Evolutionary conservation across 441 rosid species (phyloP).

Genomic region (Populus hybrid): DNA sequence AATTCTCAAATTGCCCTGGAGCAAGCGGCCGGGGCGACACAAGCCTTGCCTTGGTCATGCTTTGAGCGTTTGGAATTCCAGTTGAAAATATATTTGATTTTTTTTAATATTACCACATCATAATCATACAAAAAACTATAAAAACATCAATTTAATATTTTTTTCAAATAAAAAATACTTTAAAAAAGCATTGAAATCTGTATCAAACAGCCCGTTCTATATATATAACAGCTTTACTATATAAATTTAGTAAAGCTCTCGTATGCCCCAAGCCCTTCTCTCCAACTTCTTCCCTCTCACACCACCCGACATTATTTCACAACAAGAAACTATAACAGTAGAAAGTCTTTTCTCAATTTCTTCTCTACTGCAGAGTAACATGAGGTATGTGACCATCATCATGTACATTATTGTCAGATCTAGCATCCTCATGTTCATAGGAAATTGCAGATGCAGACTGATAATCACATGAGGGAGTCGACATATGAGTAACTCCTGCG

Average conservation of each 20-base stretch:
- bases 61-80: not conserved
- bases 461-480: constrained; percentile 36
- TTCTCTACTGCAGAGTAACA: constrained; percentile 7
- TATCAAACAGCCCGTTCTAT: no score
- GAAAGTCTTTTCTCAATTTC: not conserved
- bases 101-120: no score
- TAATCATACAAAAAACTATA: no score
- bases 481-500: constrained; percentile 39
- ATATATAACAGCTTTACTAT: no score
- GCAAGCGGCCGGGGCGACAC: no score
- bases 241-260: not conserved
- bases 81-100: no score
- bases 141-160: no score
- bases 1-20: no score
- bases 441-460: not conserved
- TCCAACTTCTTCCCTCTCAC: not conserved
- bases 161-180: no score
- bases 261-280: not conserved
- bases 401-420: constrained; percentile 8
- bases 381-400: constrained; percentile 12
- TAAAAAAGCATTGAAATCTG: not conserved
- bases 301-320: constrained; percentile 10
- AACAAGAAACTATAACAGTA: constrained; percentile 9
- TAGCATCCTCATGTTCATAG: constrained; percentile 2
- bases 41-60: not conserved